Percentiles rank a stretch among this genome's conserved stretches.
phyloP scores from a whole-genome alignment of 257 asterid genomes.

The Jasminum sambac region DNA sequence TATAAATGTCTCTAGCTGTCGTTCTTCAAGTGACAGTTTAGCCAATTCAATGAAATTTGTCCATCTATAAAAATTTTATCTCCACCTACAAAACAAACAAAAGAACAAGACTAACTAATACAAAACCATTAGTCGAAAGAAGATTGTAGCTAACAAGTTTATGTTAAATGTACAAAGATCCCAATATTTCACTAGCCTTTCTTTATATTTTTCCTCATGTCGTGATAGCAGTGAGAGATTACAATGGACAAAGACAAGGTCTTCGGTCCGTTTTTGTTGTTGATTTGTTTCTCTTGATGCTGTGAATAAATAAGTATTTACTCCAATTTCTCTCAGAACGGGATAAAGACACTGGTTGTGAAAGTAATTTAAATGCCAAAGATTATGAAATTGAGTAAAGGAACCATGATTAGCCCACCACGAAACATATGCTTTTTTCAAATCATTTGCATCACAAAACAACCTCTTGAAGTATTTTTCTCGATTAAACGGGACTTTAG shows the following conservation, averaged over 20 bases:
- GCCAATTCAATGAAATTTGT: background rate
- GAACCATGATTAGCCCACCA: conserved; percentile 10
- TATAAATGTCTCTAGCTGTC: no score
- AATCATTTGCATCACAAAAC: background rate
- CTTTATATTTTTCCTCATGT: background rate
- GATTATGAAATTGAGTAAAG: background rate
- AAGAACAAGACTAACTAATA: background rate
- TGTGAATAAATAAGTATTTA: background rate
- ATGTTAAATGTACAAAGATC: background rate
- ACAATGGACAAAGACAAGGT: background rate
- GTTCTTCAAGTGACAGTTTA: no score
- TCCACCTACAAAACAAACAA: background rate
- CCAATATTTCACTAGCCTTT: background rate
- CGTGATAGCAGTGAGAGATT: background rate
- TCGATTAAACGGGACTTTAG: background rate
- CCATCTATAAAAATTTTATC: background rate
- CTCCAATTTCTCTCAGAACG: background rate
- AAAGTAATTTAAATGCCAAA: conserved; percentile 5
- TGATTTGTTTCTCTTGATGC: background rate
- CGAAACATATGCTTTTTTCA: background rate
- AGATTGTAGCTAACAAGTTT: background rate
- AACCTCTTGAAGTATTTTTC: background rate
- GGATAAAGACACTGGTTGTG: background rate
- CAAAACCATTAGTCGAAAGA: no score
- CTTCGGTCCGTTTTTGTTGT: background rate